Evolutionary conservation across 208 protist species (phyloP).

Genomic region (Naegleria gruberi): DNA sequence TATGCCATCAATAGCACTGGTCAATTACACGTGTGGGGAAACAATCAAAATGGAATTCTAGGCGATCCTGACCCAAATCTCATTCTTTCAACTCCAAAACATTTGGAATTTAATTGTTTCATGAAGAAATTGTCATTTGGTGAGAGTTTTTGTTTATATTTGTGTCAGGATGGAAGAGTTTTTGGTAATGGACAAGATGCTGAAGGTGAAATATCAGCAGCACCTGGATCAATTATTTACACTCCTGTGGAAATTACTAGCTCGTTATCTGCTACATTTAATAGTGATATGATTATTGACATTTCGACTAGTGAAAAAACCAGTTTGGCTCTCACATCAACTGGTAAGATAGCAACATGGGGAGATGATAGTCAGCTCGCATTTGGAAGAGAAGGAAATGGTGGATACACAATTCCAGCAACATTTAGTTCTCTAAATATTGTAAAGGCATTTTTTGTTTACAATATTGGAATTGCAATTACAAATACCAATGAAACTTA

Average conservation of each 20-base stretch:
- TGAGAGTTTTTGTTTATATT: neutral
- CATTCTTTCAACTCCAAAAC: neutral
- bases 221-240: neutral
- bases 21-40: neutral
- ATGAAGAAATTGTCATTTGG: neutral
- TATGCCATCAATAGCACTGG: neutral
- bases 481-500: neutral
- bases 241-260: neutral
- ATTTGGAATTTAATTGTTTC: neutral
- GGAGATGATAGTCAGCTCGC: too few species aligned
- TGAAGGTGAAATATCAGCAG: neutral
- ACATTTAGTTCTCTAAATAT: neutral
- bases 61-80: neutral
- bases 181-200: neutral
- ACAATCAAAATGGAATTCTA: neutral
- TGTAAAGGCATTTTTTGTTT: neutral
- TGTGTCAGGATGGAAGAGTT: neutral
- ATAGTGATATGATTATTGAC: neutral
- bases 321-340: neutral
- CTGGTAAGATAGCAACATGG: neutral
- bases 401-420: neutral
- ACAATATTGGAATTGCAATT: neutral
- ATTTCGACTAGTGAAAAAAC: neutral
- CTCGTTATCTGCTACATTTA: neutral
- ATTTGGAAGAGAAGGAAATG: neutral